These are phyloP conservation scores for Sphaerobolus stellatus DNA, from an alignment of 1,284 basidiomycete genomes.

Conservation along the genomic window DNA sequence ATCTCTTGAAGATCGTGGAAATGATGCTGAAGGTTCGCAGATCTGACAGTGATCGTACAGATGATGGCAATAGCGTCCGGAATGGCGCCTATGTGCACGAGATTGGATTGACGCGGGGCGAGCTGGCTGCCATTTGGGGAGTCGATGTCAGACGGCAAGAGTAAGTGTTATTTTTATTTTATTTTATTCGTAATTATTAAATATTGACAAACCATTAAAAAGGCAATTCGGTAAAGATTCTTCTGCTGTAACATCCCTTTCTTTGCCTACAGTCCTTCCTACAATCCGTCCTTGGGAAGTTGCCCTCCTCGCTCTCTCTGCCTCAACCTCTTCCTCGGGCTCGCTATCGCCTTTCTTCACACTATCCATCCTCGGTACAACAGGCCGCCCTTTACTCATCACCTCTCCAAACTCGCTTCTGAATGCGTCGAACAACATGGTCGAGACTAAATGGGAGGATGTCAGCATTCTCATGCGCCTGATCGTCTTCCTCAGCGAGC, in stretches of 20 bases:
- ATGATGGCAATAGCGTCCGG: no score
- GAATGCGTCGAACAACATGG: background rate
- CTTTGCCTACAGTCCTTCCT: background rate
- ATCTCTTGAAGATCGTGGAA: slow-evolving; percentile 8
- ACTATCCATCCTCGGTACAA: background rate
- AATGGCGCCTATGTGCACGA: no score
- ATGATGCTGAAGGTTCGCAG: background rate
- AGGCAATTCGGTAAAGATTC: background rate
- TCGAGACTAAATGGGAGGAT: background rate
- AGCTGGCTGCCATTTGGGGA: background rate
- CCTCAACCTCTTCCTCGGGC: no score
- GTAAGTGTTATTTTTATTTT: background rate
- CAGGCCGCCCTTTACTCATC: background rate
- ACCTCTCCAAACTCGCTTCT: background rate
- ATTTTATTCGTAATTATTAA: background rate
- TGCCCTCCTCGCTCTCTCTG: background rate
- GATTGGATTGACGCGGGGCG: no score
- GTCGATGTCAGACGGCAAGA: background rate
- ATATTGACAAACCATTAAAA: no score
- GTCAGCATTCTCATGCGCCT: background rate
- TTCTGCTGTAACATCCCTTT: background rate
- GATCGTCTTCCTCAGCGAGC: background rate
- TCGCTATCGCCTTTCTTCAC: background rate
- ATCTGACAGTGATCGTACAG: no score
- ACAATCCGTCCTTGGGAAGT: slow-evolving; percentile 1